Conservation (phyloP, 495 filamentous ascomycete genomes). For the Sordaria brevicollis region DNA sequence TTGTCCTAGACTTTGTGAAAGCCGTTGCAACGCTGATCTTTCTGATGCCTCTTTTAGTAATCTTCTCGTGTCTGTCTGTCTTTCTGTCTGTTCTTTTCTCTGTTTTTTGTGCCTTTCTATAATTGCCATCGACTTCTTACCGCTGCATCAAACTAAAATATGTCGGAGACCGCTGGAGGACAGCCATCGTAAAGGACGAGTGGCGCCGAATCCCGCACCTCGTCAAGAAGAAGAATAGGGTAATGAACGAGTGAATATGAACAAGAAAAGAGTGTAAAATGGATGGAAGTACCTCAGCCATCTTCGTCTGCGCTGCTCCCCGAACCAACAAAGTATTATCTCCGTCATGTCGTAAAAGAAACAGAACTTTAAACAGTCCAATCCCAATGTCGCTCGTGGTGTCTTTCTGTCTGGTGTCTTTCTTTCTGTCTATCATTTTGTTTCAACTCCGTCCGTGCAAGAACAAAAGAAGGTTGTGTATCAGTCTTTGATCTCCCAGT, state of each 20-base stretch:
- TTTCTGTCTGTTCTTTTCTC: not conserved
- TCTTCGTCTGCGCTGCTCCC: not conserved
- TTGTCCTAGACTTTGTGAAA: not conserved
- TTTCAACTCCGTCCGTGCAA: constrained; percentile 3
- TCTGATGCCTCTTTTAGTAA: not conserved
- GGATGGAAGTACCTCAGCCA: not conserved
- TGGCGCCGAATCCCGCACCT: not conserved
- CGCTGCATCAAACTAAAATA: not conserved
- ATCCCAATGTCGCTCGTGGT: not conserved
- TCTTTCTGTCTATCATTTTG: constrained; percentile 8
- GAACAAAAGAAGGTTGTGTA: constrained; percentile 3
- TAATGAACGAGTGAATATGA: not conserved
- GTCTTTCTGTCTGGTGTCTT: not conserved
- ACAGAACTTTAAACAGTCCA: not conserved
- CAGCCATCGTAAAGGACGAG: not conserved
- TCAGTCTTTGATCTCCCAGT: not conserved
- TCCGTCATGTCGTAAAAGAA: not conserved
- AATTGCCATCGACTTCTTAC: not conserved
- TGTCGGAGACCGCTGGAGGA: not conserved
- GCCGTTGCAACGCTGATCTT: not conserved
- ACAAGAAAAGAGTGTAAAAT: not conserved
- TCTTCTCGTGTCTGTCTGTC: not conserved
- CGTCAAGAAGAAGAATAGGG: not conserved
- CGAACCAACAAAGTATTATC: not conserved
- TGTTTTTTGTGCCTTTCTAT: not conserved